Evolutionary conservation across 2,329 filamentous ascomycete genomes (phyloP).

Genomic region (Elsinoe ampelina): DNA sequence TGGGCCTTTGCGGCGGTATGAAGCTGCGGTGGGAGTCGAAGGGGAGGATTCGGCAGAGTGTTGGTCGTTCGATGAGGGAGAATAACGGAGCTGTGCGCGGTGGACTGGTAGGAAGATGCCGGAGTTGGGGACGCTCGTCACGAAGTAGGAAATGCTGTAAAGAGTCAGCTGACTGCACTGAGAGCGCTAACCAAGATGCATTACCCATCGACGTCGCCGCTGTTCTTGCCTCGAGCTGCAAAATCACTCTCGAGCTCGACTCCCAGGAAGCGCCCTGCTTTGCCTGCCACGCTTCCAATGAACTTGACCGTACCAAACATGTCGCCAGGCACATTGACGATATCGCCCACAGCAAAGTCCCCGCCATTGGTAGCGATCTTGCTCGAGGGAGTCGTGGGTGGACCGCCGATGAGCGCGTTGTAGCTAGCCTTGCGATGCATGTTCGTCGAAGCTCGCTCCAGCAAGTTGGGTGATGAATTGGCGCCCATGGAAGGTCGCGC

Average conservation of each 20-base stretch:
- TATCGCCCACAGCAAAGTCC: conserved; percentile 65
- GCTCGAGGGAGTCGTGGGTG: conserved; percentile 32
- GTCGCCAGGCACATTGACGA: conserved; percentile 83
- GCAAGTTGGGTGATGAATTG: conserved; percentile 34
- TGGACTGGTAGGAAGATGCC: conserved; percentile 88
- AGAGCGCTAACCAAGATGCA: conserved; percentile 22
- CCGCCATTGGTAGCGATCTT: conserved; percentile 34
- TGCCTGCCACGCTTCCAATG: conserved; percentile 75
- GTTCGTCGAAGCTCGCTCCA: conserved; percentile 32
- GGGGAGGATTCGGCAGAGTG: conserved; percentile 41
- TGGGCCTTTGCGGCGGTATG: conserved; percentile 31
- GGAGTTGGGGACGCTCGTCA: conserved; percentile 64
- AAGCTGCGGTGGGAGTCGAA: conserved; percentile 60
- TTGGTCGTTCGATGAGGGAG: conserved; percentile 38
- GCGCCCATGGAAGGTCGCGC: conserved; percentile 32
- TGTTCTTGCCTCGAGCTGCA: conserved; percentile 83
- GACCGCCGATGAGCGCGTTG: conserved; percentile 52
- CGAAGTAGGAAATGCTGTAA: conserved; percentile 60
- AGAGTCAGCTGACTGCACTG: conserved; percentile 13
- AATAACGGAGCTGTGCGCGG: conserved; percentile 64
- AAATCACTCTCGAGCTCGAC: conserved; percentile 80
- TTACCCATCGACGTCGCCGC: conserved; percentile 89
- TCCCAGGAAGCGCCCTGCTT: conserved; percentile 84
- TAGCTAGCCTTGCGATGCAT: conserved; percentile 63
- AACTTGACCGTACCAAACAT: conserved; percentile 90